Conservation (phyloP, 202 grass and related monocot species). For the Zoysia matrella region DNA sequence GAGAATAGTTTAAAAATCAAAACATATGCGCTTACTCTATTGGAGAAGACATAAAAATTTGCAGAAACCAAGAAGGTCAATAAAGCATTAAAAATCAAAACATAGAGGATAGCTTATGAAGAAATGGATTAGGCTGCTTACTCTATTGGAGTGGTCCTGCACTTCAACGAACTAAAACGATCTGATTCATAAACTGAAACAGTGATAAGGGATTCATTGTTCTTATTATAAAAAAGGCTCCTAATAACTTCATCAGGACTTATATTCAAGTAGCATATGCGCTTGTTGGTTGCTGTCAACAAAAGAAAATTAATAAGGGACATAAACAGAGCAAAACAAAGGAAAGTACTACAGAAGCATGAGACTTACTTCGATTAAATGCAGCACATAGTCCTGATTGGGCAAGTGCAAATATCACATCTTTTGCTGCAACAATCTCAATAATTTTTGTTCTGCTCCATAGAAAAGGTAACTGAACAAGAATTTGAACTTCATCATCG, state of each 20-base stretch:
- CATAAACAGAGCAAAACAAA: constrained; percentile 37
- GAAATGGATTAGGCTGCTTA: constrained; percentile 49
- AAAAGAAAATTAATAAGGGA: constrained; percentile 45
- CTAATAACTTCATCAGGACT: constrained; percentile 79
- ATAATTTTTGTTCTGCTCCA: constrained; percentile 70
- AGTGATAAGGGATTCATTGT: constrained; percentile 78
- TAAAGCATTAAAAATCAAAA: constrained; percentile 14
- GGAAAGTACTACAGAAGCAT: constrained; percentile 6
- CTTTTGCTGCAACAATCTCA: constrained; percentile 35
- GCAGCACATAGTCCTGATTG: constrained; percentile 79
- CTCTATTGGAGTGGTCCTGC: constrained; percentile 85
- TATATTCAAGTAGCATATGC: constrained; percentile 88
- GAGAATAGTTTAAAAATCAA: background rate
- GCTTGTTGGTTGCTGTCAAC: constrained; percentile 75
- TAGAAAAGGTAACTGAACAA: constrained; percentile 59
- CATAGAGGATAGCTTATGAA: constrained; percentile 18
- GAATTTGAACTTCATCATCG: constrained; percentile 55
- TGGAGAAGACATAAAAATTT: no score
- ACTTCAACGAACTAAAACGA: constrained; percentile 79
- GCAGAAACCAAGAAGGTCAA: constrained; percentile 14
- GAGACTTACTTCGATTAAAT: constrained; percentile 67
- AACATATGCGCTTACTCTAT: background rate
- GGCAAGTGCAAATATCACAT: constrained; percentile 76
- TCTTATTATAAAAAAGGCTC: constrained; percentile 86
- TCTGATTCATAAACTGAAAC: constrained; percentile 82